Evolutionary conservation across 805 yeast genomes (phyloP).

Genomic region (Jamesozyma jinghongensis): DNA sequence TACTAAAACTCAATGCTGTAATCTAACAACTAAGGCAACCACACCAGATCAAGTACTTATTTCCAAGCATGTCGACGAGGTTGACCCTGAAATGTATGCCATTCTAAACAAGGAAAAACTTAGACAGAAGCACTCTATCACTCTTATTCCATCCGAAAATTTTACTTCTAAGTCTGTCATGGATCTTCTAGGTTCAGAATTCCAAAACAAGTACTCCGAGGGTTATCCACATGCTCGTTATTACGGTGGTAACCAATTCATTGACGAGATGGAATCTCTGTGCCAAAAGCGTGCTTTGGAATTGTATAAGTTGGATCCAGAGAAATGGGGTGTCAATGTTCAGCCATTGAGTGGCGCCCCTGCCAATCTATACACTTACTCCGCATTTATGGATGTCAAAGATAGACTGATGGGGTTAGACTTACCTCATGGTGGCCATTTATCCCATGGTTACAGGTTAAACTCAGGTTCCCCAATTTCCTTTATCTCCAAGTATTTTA

Average conservation of each 20-base stretch:
- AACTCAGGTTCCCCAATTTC: conserved; percentile 76
- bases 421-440: conserved; percentile 97
- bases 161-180: conserved; percentile 92
- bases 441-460: conserved; percentile 95
- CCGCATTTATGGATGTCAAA: conserved; percentile 78
- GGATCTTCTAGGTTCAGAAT: conserved; percentile 89
- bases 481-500: conserved; percentile 86
- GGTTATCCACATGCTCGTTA: conserved; percentile 98
- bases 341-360: conserved; percentile 95
- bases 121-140: conserved; percentile 87
- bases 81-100: conserved; percentile 78
- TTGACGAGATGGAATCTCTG: conserved; percentile 80
- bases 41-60: conserved; percentile 32
- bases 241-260: conserved; percentile 95
- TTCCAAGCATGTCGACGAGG: conserved; percentile 53
- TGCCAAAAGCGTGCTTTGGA: conserved; percentile 89
- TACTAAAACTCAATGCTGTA: background rate
- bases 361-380: conserved; percentile 88
- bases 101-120: conserved; percentile 68
- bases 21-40: background rate
- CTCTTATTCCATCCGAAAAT: conserved; percentile 90
- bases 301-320: conserved; percentile 68
- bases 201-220: conserved; percentile 97
- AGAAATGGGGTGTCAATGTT: conserved; percentile 94
- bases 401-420: conserved; percentile 97